A percentile compares a stretch with the other conserved stretches of the same genome.
Conservation (phyloP, 352 stramenopile genomes). For the Pythium periplocum region DNA sequence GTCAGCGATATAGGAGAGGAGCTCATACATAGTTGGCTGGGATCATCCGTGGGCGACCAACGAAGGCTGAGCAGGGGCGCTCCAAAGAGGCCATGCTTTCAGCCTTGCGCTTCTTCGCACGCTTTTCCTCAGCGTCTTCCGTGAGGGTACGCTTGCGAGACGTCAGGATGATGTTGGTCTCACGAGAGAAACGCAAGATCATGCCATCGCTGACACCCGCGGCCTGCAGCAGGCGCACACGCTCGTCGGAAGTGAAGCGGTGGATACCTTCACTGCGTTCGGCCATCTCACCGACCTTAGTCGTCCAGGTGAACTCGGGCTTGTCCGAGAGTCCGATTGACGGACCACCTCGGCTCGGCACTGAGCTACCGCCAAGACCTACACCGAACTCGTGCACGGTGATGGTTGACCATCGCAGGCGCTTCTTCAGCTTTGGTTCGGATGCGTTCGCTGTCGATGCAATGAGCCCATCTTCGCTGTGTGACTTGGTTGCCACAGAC, state of each 20-base stretch:
- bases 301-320: conserved; percentile 57
- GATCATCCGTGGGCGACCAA: conserved; percentile 36
- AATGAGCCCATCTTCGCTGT: too few species aligned
- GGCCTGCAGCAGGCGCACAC: conserved; percentile 38
- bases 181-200: conserved; percentile 57
- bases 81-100: conserved; percentile 11
- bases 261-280: conserved; percentile 52
- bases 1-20: neutral
- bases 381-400: conserved; percentile 58
- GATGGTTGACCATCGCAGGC: conserved; percentile 46
- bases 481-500: too few species aligned
- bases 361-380: conserved; percentile 42
- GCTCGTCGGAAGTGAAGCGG: conserved; percentile 46
- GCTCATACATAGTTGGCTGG: conserved; percentile 41
- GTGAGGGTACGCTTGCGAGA: conserved; percentile 43
- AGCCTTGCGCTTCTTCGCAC: conserved; percentile 35
- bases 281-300: conserved; percentile 59
- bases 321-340: conserved; percentile 44
- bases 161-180: conserved; percentile 60
- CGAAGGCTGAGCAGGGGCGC: conserved; percentile 27
- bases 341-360: conserved; percentile 41
- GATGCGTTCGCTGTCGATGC: conserved; percentile 1
- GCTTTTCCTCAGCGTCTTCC: conserved; percentile 32
- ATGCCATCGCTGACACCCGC: conserved; percentile 55
- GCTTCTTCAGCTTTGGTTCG: conserved; percentile 25